Evolutionary conservation across 2,329 filamentous ascomycete genomes (phyloP).

Genomic region (Xylariaceae sp.): DNA sequence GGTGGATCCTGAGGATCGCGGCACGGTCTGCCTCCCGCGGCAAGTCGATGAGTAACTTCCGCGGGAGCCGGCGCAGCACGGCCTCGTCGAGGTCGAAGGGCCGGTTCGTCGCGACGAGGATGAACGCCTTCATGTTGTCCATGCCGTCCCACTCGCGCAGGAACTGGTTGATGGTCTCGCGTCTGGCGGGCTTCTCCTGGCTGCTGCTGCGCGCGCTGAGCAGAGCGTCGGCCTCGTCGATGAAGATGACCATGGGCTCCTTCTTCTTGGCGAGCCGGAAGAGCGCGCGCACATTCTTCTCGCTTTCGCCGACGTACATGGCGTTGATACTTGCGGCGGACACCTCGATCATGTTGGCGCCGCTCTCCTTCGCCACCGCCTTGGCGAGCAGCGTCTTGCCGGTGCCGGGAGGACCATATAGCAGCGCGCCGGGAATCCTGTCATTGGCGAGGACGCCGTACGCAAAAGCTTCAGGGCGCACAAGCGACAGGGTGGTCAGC

Average conservation of each 20-base stretch:
- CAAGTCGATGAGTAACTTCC: conserved; percentile 69
- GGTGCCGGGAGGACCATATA: conserved; percentile 84
- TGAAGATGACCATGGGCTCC: conserved; percentile 88
- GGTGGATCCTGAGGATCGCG: conserved; percentile 67
- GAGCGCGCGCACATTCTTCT: conserved; percentile 91
- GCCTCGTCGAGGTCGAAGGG: conserved; percentile 93
- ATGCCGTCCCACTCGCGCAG: conserved; percentile 96
- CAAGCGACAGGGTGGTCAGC: conserved; percentile 79
- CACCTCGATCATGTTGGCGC: conserved; percentile 76
- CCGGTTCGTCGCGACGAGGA: conserved; percentile 96
- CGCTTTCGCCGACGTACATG: conserved; percentile 92
- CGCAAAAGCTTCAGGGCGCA: conserved; percentile 88
- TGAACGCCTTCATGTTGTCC: conserved; percentile 76
- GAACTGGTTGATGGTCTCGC: conserved; percentile 95
- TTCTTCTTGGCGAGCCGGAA: conserved; percentile 90
- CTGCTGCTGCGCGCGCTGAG: conserved; percentile 72
- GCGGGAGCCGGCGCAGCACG: conserved; percentile 70
- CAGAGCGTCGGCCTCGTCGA: conserved; percentile 93
- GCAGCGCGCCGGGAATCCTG: conserved; percentile 80
- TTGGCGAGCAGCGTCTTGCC: conserved; percentile 69
- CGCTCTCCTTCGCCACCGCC: conserved; percentile 64
- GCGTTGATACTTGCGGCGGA: conserved; percentile 90
- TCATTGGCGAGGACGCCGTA: conserved; percentile 92
- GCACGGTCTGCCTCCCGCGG: conserved; percentile 62
- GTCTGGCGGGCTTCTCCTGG: conserved; percentile 65